phyloP scores from a whole-genome alignment of 2,329 filamentous ascomycete genomes.

The Talaromyces sp. region DNA sequence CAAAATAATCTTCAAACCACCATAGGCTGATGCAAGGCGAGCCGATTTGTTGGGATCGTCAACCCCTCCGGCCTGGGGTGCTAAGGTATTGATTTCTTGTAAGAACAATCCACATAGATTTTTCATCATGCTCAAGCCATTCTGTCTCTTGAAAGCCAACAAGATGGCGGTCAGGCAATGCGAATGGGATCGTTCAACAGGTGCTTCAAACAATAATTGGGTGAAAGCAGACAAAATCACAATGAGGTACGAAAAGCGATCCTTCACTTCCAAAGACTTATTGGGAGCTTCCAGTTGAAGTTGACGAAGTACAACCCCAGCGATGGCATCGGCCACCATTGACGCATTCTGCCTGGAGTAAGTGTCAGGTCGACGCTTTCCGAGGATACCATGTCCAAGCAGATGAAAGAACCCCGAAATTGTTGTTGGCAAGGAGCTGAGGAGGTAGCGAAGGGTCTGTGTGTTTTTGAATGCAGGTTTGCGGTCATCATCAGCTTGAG shows the following conservation, averaged over 20 bases:
- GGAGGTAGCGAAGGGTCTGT: conserved; percentile 69
- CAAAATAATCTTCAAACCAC: conserved; percentile 76
- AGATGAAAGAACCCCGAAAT: conserved; percentile 85
- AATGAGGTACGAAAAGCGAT: conserved; percentile 75
- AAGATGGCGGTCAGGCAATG: conserved; percentile 69
- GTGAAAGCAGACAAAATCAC: conserved; percentile 75
- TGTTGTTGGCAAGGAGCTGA: conserved; percentile 74
- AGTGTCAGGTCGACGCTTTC: conserved; percentile 68
- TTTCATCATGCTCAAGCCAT: conserved; percentile 73
- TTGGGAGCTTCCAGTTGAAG: conserved; percentile 54
- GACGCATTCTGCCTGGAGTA: conserved; percentile 61
- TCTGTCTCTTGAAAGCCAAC: conserved; percentile 78
- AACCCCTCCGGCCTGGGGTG: conserved; percentile 43
- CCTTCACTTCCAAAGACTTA: conserved; percentile 55
- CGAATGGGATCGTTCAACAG: conserved; percentile 52
- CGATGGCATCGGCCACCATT: conserved; percentile 66
- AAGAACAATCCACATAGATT: conserved; percentile 69
- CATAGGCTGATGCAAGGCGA: conserved; percentile 53
- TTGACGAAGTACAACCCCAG: conserved; percentile 67
- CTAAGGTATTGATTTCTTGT: conserved; percentile 53
- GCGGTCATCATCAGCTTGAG: conserved; percentile 24
- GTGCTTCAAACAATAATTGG: conserved; percentile 71
- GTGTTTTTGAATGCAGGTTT: conserved; percentile 68
- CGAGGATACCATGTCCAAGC: conserved; percentile 76
- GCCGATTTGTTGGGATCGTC: conserved; percentile 43